Percentiles rank a stretch among this genome's conserved stretches.
phyloP scores from a whole-genome alignment of 495 filamentous ascomycete genomes.

The Podospora sp. region DNA sequence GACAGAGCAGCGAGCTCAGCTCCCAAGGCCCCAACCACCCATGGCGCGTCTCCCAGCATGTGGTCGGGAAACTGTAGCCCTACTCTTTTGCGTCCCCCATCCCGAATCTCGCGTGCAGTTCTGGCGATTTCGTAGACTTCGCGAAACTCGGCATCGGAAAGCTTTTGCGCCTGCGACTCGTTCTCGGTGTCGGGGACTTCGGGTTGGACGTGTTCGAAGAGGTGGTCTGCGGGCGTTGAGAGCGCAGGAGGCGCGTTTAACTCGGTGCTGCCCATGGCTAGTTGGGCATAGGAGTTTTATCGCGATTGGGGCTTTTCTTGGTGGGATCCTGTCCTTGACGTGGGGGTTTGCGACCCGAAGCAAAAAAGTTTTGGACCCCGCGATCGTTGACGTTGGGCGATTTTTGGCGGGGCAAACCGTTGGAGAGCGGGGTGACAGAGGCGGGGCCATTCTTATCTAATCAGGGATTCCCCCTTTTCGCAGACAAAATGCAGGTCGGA shows the following conservation, averaged over 20 bases:
- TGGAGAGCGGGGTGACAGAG: neutral
- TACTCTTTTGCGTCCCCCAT: conserved; percentile 71
- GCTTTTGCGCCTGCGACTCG: conserved; percentile 41
- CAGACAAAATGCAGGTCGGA: too few species aligned
- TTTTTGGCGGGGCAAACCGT: neutral
- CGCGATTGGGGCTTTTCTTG: neutral
- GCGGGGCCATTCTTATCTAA: too few species aligned
- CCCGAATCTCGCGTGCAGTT: conserved; percentile 73
- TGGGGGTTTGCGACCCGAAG: neutral
- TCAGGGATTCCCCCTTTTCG: too few species aligned
- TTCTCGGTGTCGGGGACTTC: conserved; percentile 39
- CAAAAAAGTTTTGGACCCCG: conserved; percentile 14
- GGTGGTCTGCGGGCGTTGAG: conserved; percentile 82
- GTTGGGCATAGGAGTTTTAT: neutral
- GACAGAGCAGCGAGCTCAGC: conserved; percentile 50
- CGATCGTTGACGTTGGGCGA: conserved; percentile 6
- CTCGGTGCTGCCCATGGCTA: conserved; percentile 22
- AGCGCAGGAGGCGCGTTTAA: conserved; percentile 67
- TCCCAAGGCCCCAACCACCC: conserved; percentile 71
- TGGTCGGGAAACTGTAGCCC: conserved; percentile 94
- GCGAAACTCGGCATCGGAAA: conserved; percentile 69
- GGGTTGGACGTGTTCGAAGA: conserved; percentile 63
- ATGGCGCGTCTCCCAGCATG: conserved; percentile 82
- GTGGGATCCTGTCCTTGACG: neutral
- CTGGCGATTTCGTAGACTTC: conserved; percentile 84